phyloP scores from a whole-genome alignment of 2,329 filamentous ascomycete genomes.

The Didymella sp. region DNA sequence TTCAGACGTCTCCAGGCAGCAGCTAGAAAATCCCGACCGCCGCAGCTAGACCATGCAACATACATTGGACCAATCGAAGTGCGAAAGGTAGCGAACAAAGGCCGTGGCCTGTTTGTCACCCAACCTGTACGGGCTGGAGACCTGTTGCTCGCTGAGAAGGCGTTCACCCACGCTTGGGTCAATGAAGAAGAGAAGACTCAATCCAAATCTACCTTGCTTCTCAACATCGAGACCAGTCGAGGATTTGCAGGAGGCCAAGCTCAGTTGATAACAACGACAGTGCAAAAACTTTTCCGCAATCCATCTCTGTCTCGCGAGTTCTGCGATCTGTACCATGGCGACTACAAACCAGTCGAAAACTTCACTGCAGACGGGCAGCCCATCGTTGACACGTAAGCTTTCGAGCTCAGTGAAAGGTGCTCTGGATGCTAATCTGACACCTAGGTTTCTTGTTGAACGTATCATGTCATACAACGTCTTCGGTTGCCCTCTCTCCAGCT shows the following conservation, averaged over 20 bases:
- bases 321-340: slow-evolving; percentile 46
- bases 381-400: slow-evolving; percentile 53
- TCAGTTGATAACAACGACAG: slow-evolving; percentile 44
- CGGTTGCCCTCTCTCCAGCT: slow-evolving; percentile 36
- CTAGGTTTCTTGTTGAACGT: slow-evolving; percentile 56
- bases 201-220: slow-evolving; percentile 39
- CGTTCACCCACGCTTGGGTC: slow-evolving; percentile 56
- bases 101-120: slow-evolving; percentile 60
- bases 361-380: slow-evolving; percentile 46
- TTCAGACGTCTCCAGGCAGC: slow-evolving; percentile 41
- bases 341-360: slow-evolving; percentile 46
- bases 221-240: slow-evolving; percentile 48
- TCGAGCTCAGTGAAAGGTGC: too few relatives aligned
- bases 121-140: slow-evolving; percentile 48
- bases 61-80: slow-evolving; percentile 55
- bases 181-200: slow-evolving; percentile 20
- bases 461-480: slow-evolving; percentile 57
- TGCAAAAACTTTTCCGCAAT: slow-evolving; percentile 57
- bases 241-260: slow-evolving; percentile 50
- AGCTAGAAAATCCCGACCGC: slow-evolving; percentile 50
- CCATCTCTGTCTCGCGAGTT: slow-evolving; percentile 47
- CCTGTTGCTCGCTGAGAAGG: slow-evolving; percentile 59
- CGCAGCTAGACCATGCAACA: slow-evolving; percentile 57
- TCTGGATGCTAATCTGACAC: slow-evolving; percentile 24
- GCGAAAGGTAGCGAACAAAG: slow-evolving; percentile 48